Base-by-base conservation (phyloP, 768 basidiomycete genomes). In the Tricholoma sp. region DNA sequence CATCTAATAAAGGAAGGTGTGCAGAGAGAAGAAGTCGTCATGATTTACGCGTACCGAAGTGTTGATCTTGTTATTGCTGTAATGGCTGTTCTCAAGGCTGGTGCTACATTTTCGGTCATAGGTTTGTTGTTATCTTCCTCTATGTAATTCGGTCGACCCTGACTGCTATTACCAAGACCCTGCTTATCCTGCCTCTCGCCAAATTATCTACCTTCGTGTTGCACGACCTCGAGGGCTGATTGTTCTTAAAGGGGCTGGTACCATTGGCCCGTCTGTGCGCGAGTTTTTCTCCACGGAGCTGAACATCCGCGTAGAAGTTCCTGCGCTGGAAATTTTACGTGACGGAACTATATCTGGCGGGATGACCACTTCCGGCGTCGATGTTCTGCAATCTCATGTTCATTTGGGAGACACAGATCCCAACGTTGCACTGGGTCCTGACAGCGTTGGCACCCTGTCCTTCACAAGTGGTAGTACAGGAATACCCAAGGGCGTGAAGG, bases 381-480 rank as follows among this genome's bases (percentile, higher is more conserved):
- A 96, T 65, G 79, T 92, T 17, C 78, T 98, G 49, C 68, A 71
- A 3, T 69, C 76, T 6, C 81, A 84, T 42, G 63, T 69, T 0
- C 74, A 76, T 49, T 79, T 91, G 10, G 83, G 80, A 1, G 78
- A 81, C 44, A 83, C 80, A 5, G 91, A 95, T 61, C 93, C 93
- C 0, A 84, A 88, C 53, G 81, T 99, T 29, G 74, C 78, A 6
- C 80, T 98, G 6, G 97, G 97, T n/a, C 97, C 96, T 4, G 97
- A 99, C 65, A 94, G 90, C 59, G 77, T 95, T 31, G 97, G 91
- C 0, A 99, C 97, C 0, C 74, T 99, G 24, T 94, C 91, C 1
- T 99, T 99, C 74, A 99, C 97, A 1, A 94, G 90, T 63, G 97
- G 97, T 53, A 94, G 91, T 63, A 99, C 97, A 0, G 96, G 97